Base-by-base conservation (phyloP, 2,329 filamentous ascomycete genomes). In the Aspergillus cejpii region DNA sequence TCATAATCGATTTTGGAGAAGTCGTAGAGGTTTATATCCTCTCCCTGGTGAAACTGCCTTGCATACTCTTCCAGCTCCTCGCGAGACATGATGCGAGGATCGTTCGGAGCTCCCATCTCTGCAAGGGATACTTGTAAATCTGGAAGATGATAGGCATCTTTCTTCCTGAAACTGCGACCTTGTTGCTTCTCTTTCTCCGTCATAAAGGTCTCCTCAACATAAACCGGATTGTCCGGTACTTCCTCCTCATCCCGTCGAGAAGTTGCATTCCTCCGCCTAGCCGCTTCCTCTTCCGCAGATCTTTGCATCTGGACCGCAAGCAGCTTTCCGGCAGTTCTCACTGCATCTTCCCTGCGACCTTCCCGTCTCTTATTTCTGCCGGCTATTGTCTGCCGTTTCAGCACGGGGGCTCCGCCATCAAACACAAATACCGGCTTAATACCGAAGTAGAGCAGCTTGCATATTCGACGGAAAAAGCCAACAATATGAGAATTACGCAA, bases 1-100 rank as follows among this genome's bases (percentile, higher is more conserved):
- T 97, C 86, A 59, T 97, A 98, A 62, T 98, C 92, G 57, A 98
- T 98, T 68, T 97, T 97, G 61, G 87, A 94, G 62, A 98, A 98
- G 68, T 97, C 91, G 67, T 97, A 97, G 4, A 90, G 68, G 53
- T 74, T 75, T 43, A 97, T 85, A 63, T 97, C 91, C 66, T 97
- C 89, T 43, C 92, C 92, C 49, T 81, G 81, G 58, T 96, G 81
- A 59, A 97, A 97, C 52, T 97, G 90, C 41, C 84, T 77, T 2
- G 94, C 91, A 63, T 98, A 98, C 54, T 91, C 84, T 67, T 97
- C 88, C 47, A 98, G 71, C 62, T 98, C 91, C 60, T 94, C 88
- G 19, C 94, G 79, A 42, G 85, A 94, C 92, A 98, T 97, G 57
- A 98, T 91, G 12, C 94, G 79, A 3, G 91, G 91, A 65, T 98